Evolutionary conservation across 371 early-diverging fungal species (phyloP).

Genomic region (Batkoa obscura): DNA sequence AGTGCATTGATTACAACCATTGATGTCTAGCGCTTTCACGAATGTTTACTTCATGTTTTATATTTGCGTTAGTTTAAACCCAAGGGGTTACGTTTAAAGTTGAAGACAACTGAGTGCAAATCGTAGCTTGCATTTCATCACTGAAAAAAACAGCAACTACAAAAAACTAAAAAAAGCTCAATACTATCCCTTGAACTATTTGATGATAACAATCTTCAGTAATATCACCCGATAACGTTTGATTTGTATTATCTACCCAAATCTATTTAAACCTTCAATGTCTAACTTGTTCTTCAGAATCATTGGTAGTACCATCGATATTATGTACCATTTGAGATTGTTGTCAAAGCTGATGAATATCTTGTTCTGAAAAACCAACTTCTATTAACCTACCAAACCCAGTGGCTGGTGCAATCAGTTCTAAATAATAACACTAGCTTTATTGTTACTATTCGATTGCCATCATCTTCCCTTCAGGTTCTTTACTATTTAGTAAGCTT

Average conservation of each 20-base stretch:
- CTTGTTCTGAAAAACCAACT: conserved; percentile 45
- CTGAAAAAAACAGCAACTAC: conserved; percentile 42
- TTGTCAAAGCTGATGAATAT: conserved; percentile 33
- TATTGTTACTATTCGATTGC: too few species aligned
- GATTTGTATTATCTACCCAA: conserved; percentile 45
- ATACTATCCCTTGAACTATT: conserved; percentile 36
- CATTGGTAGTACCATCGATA: conserved; percentile 2
- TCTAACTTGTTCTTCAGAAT: conserved; percentile 16
- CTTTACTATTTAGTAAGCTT: too few species aligned
- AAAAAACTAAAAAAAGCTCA: conserved; percentile 45
- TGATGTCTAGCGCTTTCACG: too few species aligned
- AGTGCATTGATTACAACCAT: too few species aligned
- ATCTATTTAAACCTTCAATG: conserved; percentile 35
- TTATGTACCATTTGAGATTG: conserved; percentile 22
- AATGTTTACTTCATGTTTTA: too few species aligned
- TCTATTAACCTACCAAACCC: conserved; percentile 50
- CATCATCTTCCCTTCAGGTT: too few species aligned
- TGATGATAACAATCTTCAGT: conserved; percentile 33
- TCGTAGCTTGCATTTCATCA: conserved; percentile 36
- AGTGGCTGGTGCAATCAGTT: not conserved
- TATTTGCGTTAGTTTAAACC: too few species aligned
- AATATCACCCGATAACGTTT: conserved; percentile 34
- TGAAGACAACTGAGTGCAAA: too few species aligned
- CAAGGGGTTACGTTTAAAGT: too few species aligned
- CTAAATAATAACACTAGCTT: too few species aligned